Evolutionary conservation across 345 rosid species (phyloP).

Genomic region (Microcos paniculata): DNA sequence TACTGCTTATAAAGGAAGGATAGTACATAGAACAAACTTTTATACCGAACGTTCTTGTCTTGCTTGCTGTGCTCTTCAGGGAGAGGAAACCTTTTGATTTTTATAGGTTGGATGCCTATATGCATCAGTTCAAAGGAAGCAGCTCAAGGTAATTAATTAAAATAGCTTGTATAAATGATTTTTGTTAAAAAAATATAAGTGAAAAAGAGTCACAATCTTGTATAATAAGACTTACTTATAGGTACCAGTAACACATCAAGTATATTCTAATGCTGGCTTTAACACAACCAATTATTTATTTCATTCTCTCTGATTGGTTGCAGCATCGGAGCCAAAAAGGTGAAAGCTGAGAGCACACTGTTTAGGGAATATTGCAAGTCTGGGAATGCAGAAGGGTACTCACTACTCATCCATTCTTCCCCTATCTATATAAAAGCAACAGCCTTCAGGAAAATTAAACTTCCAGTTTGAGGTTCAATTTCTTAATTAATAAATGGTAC

Average conservation of each 20-base stretch:
- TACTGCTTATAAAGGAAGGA: background rate
- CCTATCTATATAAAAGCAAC: background rate
- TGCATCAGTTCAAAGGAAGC: conserved; percentile 98
- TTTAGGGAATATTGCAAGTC: conserved; percentile 80
- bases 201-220: background rate
- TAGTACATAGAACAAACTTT: no score
- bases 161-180: no score
- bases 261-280: conserved; percentile 35
- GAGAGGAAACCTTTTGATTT: conserved; percentile 59
- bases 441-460: background rate
- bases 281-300: conserved; percentile 13
- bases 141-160: conserved; percentile 56
- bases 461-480: background rate
- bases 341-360: conserved; percentile 80
- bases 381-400: conserved; percentile 87
- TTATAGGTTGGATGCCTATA: conserved; percentile 59
- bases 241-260: conserved; percentile 19
- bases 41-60: no score
- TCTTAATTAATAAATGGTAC: background rate
- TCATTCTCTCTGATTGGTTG: conserved; percentile 24
- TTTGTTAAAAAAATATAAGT: background rate
- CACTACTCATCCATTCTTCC: background rate
- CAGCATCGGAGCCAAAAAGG: conserved; percentile 98
- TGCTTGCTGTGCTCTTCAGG: conserved; percentile 25
- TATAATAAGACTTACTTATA: conserved; percentile 2